Evolutionary conservation across 176 grass and related monocot genomes (phyloP).

Genomic region (Ananas comosus): DNA sequence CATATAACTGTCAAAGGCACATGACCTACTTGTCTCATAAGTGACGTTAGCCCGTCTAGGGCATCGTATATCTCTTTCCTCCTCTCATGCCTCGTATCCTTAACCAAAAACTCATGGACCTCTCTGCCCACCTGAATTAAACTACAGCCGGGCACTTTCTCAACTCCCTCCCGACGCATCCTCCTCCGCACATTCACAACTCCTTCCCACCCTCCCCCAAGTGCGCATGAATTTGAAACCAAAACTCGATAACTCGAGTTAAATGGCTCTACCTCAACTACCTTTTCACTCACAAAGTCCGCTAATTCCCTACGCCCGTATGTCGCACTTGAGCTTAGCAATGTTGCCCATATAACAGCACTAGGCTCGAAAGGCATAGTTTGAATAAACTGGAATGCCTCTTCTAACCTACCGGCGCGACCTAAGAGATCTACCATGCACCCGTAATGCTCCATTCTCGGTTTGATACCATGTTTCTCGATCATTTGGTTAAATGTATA

Average conservation of each 20-base stretch:
- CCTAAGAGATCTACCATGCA: constrained; percentile 28
- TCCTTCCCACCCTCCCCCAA: constrained; percentile 33
- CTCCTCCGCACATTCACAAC: constrained; percentile 25
- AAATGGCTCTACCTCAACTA: constrained; percentile 32
- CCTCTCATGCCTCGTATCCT: constrained; percentile 27
- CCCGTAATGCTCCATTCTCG: constrained; percentile 27
- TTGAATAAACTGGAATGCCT: constrained; percentile 40
- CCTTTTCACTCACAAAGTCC: constrained; percentile 31
- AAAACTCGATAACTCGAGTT: constrained; percentile 42
- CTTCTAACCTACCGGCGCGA: constrained; percentile 38
- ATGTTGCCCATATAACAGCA: constrained; percentile 40
- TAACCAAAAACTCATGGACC: constrained; percentile 44
- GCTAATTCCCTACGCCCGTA: constrained; percentile 33
- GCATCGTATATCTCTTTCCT: constrained; percentile 40
- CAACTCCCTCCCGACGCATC: constrained; percentile 23
- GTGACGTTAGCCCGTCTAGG: constrained; percentile 27
- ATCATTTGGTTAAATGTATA: constrained; percentile 38
- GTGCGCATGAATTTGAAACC: constrained; percentile 40
- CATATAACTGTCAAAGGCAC: constrained; percentile 2
- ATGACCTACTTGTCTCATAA: constrained; percentile 28
- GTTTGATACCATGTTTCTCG: constrained; percentile 20
- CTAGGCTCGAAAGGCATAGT: constrained; percentile 28
- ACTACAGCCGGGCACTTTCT: constrained; percentile 43
- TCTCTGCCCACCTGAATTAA: constrained; percentile 36
- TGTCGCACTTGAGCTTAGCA: constrained; percentile 37